Evolutionary conservation across 2,329 filamentous ascomycete genomes (phyloP).

Genomic region (Dothistroma pini): DNA sequence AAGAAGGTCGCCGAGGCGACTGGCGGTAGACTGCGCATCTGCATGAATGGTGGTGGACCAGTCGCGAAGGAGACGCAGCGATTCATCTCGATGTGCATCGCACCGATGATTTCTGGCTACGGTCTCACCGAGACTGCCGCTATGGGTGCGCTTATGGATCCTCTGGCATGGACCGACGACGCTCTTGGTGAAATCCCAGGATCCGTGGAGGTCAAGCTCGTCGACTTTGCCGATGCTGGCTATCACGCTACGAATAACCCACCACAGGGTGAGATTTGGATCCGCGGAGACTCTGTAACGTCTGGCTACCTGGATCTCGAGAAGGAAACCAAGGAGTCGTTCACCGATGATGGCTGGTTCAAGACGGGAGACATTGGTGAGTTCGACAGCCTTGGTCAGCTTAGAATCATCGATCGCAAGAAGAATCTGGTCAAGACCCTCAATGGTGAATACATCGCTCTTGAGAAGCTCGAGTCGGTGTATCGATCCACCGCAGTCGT

Average conservation of each 20-base stretch:
- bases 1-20: constrained; percentile 87
- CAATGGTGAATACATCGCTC: constrained; percentile 92
- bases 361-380: constrained; percentile 95
- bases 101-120: constrained; percentile 92
- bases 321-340: constrained; percentile 72
- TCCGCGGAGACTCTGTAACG: constrained; percentile 73
- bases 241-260: constrained; percentile 72
- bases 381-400: constrained; percentile 73
- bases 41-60: constrained; percentile 91
- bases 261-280: constrained; percentile 89
- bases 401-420: constrained; percentile 89
- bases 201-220: constrained; percentile 82
- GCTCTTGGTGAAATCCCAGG: constrained; percentile 75
- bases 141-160: constrained; percentile 77
- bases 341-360: constrained; percentile 90
- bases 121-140: constrained; percentile 82
- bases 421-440: constrained; percentile 98
- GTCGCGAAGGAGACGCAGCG: constrained; percentile 82
- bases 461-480: constrained; percentile 90
- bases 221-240: constrained; percentile 83
- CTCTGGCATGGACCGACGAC: constrained; percentile 74
- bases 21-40: constrained; percentile 80
- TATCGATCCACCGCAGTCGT: constrained; percentile 80
- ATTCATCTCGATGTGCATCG: constrained; percentile 88
- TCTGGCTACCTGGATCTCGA: constrained; percentile 80